These are phyloP conservation scores for Paxillus ammoniavirescens DNA, from an alignment of 768 basidiomycete species.

Conservation along the genomic window DNA sequence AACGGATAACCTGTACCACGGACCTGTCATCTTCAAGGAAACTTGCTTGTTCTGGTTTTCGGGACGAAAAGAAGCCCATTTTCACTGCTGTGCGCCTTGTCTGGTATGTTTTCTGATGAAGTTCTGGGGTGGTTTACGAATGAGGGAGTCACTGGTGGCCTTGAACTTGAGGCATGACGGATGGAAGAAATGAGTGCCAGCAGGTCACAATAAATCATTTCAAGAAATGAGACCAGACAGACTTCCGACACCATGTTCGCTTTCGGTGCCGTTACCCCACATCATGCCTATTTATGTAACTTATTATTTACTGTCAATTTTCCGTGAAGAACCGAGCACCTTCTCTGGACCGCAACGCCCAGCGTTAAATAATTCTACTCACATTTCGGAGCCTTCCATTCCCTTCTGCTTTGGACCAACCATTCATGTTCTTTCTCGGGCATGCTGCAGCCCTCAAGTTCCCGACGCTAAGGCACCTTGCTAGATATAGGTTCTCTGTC, in stretches of 20 bases:
- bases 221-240: conserved; percentile 6
- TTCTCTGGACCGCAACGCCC: too few relatives aligned
- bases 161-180: conserved; percentile 5
- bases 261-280: conserved; percentile 14
- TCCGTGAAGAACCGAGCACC: too few relatives aligned
- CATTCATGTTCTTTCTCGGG: conserved; percentile 11
- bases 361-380: conserved; percentile 44
- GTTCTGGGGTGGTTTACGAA: neutral
- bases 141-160: neutral
- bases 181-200: conserved; percentile 22
- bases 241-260: conserved; percentile 27
- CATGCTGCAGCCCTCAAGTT: neutral
- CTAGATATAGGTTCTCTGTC: neutral
- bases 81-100: neutral
- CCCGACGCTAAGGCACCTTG: neutral
- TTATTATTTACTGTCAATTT: too few relatives aligned
- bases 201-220: conserved; percentile 10
- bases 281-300: neutral
- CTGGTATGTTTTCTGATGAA: neutral
- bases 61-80: conserved; percentile 35
- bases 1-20: conserved; percentile 56
- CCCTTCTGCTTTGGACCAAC: neutral
- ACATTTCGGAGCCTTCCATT: neutral
- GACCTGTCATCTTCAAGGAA: conserved; percentile 38
- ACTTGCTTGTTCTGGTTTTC: conserved; percentile 13